Evolutionary conservation across 192 early-diverging fungal species (phyloP).

Genomic region (Chytriomyces hyalinus): DNA sequence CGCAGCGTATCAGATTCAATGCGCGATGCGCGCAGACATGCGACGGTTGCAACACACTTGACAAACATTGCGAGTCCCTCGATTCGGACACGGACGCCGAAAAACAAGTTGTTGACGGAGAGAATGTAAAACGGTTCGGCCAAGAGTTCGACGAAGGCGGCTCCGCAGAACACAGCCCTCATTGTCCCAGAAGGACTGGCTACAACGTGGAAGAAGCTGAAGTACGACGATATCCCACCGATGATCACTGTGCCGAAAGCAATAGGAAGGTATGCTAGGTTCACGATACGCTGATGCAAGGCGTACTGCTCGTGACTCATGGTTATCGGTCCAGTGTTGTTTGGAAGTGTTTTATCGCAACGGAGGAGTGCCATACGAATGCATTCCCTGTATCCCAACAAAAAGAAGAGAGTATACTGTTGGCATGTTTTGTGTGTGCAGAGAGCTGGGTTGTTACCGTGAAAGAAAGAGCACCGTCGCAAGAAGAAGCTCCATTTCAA

Average conservation of each 20-base stretch:
- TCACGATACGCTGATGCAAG: slow-evolving; percentile 64
- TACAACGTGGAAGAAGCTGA: background rate
- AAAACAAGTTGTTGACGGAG: slow-evolving; percentile 72
- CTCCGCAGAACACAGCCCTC: slow-evolving; percentile 47
- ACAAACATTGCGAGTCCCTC: slow-evolving; percentile 82
- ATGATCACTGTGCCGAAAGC: slow-evolving; percentile 66
- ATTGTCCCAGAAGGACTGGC: background rate
- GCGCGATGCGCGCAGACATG: slow-evolving; percentile 53
- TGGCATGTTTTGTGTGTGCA: slow-evolving; percentile 56
- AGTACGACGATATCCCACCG: slow-evolving; percentile 58
- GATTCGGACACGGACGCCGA: slow-evolving; percentile 76
- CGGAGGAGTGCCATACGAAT: slow-evolving; percentile 56
- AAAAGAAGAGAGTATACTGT: background rate
- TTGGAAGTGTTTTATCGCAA: slow-evolving; percentile 13
- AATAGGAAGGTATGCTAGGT: slow-evolving; percentile 76
- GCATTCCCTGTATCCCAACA: slow-evolving; percentile 29
- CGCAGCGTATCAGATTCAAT: background rate
- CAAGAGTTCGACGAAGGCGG: slow-evolving; percentile 80
- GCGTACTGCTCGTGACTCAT: slow-evolving; percentile 17
- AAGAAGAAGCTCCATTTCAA: slow-evolving; percentile 81
- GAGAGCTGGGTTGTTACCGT: slow-evolving; percentile 38
- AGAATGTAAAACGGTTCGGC: slow-evolving; percentile 88
- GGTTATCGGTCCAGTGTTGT: slow-evolving; percentile 4
- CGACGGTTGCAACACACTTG: slow-evolving; percentile 74
- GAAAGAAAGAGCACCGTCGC: slow-evolving; percentile 93